A percentile compares a stretch with the other conserved stretches of the same genome.
phyloP scores from a whole-genome alignment of 805 yeast species.

The Tetrapisispora nanseiensis region DNA sequence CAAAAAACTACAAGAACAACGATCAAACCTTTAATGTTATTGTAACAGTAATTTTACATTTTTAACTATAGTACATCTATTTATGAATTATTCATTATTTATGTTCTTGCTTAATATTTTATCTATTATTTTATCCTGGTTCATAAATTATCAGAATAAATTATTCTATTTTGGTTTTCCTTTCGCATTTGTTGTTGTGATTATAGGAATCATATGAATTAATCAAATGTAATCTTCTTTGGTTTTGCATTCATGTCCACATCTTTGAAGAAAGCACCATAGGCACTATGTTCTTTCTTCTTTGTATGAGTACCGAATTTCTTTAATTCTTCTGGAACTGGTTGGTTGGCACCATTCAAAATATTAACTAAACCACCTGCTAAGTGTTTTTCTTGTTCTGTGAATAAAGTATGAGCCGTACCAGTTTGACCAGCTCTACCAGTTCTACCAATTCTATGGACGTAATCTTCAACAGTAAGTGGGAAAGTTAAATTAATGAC shows the following conservation, averaged over 20 bases:
- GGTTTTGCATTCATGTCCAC: conserved; percentile 78
- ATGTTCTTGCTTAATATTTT: too few relatives aligned
- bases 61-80: too few relatives aligned
- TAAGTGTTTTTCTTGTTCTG: conserved; percentile 92
- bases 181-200: too few relatives aligned
- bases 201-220: too few relatives aligned
- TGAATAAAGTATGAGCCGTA: conserved; percentile 87
- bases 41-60: too few relatives aligned
- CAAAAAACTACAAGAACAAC: too few relatives aligned
- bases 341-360: conserved; percentile 86
- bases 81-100: too few relatives aligned
- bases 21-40: too few relatives aligned
- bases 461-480: conserved; percentile 90
- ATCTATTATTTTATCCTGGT: too few relatives aligned
- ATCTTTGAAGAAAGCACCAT: conserved; percentile 94
- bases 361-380: conserved; percentile 92
- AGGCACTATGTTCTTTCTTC: conserved; percentile 95
- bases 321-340: conserved; percentile 87
- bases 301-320: conserved; percentile 97
- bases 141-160: too few relatives aligned
- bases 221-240: conserved; percentile 81
- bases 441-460: conserved; percentile 95
- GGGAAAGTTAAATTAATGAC: conserved; percentile 96
- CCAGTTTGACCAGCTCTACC: conserved; percentile 97
- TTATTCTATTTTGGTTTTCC: too few relatives aligned